phyloP scores from a whole-genome alignment of 2,329 filamentous ascomycete species.

The Onygenales sp. region DNA sequence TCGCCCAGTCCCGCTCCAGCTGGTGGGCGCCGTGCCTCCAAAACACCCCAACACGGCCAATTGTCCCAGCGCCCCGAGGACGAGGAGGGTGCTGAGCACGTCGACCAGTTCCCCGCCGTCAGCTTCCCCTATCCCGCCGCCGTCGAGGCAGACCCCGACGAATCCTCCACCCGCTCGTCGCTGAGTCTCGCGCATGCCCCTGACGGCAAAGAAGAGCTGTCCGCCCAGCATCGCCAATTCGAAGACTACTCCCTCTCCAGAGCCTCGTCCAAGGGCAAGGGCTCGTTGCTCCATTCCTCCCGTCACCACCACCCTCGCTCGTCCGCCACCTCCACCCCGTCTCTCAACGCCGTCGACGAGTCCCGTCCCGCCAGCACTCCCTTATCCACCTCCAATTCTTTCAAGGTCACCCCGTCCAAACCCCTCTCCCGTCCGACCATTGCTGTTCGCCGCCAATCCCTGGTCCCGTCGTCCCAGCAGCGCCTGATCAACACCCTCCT shows the following conservation, averaged over 20 bases:
- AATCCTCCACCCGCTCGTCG: conserved; percentile 7
- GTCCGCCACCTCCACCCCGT: conserved; percentile 14
- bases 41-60: neutral
- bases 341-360: conserved; percentile 22
- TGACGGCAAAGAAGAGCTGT: conserved; percentile 4
- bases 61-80: neutral
- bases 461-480: conserved; percentile 30
- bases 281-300: conserved; percentile 5
- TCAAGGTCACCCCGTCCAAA: conserved; percentile 1
- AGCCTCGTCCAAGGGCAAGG: conserved; percentile 9
- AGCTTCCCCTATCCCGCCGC: neutral
- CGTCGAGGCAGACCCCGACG: conserved; percentile 1
- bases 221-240: neutral
- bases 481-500: conserved; percentile 27
- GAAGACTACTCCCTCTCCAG: conserved; percentile 10
- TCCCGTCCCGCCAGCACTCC: conserved; percentile 6
- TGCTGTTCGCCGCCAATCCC: conserved; percentile 28
- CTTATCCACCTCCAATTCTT: neutral
- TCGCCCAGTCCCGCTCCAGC: neutral
- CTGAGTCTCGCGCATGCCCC: conserved; percentile 7
- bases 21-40: neutral
- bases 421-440: conserved; percentile 13
- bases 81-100: neutral
- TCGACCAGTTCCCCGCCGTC: conserved; percentile 1
- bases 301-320: conserved; percentile 9